Evolutionary conservation across 202 grass and related monocot species (phyloP).

Genomic region (Brachypodium distachyon): DNA sequence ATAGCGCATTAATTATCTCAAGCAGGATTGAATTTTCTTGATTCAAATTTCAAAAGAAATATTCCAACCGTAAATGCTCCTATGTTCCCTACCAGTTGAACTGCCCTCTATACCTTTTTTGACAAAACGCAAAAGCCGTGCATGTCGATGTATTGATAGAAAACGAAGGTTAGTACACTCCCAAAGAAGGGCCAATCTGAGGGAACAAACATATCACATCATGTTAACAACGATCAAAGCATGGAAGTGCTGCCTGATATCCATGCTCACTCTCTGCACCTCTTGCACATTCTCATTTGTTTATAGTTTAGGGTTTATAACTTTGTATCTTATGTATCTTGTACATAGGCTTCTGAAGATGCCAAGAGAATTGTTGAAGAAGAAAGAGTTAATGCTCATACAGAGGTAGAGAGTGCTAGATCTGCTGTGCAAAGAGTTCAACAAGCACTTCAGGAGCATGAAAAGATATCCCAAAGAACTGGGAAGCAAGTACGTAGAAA

Average conservation of each 20-base stretch:
- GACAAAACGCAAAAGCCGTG: no score
- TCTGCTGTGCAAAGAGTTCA: conserved; percentile 82
- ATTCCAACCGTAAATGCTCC: background rate
- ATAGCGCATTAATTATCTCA: background rate
- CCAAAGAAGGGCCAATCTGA: no score
- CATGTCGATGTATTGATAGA: no score
- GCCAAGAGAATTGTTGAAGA: conserved; percentile 92
- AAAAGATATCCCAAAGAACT: conserved; percentile 39
- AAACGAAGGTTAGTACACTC: no score
- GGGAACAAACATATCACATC: no score
- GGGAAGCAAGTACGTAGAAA: conserved; percentile 55
- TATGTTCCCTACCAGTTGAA: background rate
- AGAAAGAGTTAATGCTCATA: conserved; percentile 75
- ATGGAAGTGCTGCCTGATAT: no score
- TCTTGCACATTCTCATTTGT: background rate
- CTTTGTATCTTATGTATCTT: conserved; percentile 13
- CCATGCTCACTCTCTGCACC: no score
- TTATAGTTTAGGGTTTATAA: background rate
- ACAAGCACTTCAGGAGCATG: conserved; percentile 76
- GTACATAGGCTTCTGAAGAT: conserved; percentile 80
- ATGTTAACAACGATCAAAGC: no score
- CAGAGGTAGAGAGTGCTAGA: conserved; percentile 73
- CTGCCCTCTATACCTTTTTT: background rate
- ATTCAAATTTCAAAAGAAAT: background rate
- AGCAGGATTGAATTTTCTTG: background rate